Base-by-base conservation (phyloP, 176 grass and related monocot species). In the Zea luxurians region DNA sequence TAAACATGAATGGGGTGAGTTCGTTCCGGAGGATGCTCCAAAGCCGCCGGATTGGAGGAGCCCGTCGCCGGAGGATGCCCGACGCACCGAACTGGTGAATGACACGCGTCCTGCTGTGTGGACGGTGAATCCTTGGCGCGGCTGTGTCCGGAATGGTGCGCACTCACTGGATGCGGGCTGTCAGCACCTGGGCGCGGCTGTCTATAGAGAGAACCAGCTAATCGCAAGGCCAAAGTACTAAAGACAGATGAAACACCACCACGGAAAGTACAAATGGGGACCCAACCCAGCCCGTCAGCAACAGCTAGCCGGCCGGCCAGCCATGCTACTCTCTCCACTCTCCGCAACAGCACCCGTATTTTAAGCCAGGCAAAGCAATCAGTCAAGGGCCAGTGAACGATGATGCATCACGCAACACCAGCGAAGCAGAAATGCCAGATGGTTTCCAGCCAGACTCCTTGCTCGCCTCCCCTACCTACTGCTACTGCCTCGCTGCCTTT, bases 401-500 rank as follows among this genome's bases (percentile, higher is more conserved):
- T 27, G 15, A 13, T 41, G 12, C 40, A 27, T 44, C 41, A 66
- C 44, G 49, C 50, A 44, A 73, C 27, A 61, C 76, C 76, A 80
- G 81, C 75, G 41, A 64, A 55, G 74, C 61, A 7, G 20, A 27
- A 55, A 47, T 10, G 79, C 79, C 74, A 78, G 85, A 4, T 35
- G 74, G 61, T 50, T 52, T 78, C 80, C 85, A 87, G 68, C 48
- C 7, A 68, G 13, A 73, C 82, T 8, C 61, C 80, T 83, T 87
- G 48, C 66, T 54, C 50, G 20, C 66, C 18, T 44, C 4, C 40
- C 44, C 64, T 48, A 41, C 72, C 81, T 21, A 52, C 50, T 1
- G 8, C 55, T 59, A 16, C 6, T n/a, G 8, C 49, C 48, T 7
- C 59, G 38, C 62, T 20, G 5, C 7, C 41, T 34, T 3, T 27